phyloP scores from a whole-genome alignment of 2,329 filamentous ascomycete species.

The Cordyceps cicadae region DNA sequence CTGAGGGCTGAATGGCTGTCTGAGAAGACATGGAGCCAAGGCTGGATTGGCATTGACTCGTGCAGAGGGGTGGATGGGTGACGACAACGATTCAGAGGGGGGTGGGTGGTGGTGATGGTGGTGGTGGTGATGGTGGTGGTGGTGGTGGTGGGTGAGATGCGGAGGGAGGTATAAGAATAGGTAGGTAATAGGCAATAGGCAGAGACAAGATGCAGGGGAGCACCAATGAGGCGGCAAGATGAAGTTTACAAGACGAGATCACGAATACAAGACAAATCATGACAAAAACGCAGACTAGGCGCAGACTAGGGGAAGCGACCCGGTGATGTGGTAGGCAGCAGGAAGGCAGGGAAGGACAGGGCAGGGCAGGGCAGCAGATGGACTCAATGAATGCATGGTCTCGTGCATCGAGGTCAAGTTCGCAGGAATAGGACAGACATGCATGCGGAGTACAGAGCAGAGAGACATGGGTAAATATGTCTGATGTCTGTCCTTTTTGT shows the following conservation, averaged over 20 bases:
- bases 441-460: not conserved
- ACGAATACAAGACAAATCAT: not conserved
- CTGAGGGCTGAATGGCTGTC: not conserved
- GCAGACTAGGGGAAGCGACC: not conserved
- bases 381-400: not conserved
- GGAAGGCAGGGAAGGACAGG: too few species aligned
- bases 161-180: not conserved
- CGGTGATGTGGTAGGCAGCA: not conserved
- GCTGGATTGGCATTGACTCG: not conserved
- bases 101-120: not conserved
- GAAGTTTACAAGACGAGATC: not conserved
- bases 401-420: not conserved
- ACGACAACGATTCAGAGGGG: not conserved
- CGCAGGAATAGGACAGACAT: not conserved
- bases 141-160: not conserved
- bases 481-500: not conserved
- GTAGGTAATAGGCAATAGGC: not conserved
- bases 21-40: conserved; percentile 1
- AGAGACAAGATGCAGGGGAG: not conserved
- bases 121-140: not conserved
- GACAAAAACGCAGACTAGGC: not conserved
- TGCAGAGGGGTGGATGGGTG: not conserved
- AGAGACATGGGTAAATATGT: not conserved
- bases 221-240: not conserved
- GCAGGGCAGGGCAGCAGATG: not conserved